Evolutionary conservation across 1,139 yeast genomes (phyloP), one percentile per base, ranked within the genome.

Genomic region (Chernovozyma aurita): DNA sequence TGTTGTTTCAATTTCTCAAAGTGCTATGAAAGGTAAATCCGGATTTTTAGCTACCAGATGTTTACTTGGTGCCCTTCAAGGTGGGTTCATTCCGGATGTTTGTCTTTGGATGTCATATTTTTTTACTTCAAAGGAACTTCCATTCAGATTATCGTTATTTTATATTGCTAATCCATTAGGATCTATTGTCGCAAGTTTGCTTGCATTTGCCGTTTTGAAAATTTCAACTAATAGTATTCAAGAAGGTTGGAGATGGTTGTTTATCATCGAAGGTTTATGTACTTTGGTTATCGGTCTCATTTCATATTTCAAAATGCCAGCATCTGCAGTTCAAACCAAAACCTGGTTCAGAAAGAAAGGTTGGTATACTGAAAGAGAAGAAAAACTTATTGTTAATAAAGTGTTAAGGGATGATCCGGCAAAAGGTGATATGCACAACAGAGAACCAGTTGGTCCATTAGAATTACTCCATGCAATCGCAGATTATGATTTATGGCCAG

Each of bases 401-500:
- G 52, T 59, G 4, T 50, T 60, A 35, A 40, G 65, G 30, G 63
- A 60, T 39, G 65, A 60, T 36, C 65, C 65, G 5, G 42, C 51
- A 9, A 60, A 60, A 42, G 65, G 65, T 18, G 63, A 57, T 40
- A 58, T 59, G 65, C 50, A 57, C 40, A 59, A 59, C 35, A 50
- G 63, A 45, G 58, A 58, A 25, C 59, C 63, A 1, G 53, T 60
- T 26, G 42, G 50, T 3, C 42, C 42, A 4, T 48, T 34, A 28
- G 56, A 53, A 41, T 47, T 59, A 25, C 24, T 47, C 16, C 43
- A 39, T 24, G 43, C 59, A 0, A 39, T 59, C 14, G 38, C 43
- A 13, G 59, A 57, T 37, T 51, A 49, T 30, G 63, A 58, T 37
- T 42, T 77, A 65, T 46, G 76, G 70, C 82, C 82, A 12, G 55